Evolutionary conservation across 768 basidiomycete genomes (phyloP), one percentile per base, ranked within the genome.

Genomic region (Lactarius pseudohatsudake): DNA sequence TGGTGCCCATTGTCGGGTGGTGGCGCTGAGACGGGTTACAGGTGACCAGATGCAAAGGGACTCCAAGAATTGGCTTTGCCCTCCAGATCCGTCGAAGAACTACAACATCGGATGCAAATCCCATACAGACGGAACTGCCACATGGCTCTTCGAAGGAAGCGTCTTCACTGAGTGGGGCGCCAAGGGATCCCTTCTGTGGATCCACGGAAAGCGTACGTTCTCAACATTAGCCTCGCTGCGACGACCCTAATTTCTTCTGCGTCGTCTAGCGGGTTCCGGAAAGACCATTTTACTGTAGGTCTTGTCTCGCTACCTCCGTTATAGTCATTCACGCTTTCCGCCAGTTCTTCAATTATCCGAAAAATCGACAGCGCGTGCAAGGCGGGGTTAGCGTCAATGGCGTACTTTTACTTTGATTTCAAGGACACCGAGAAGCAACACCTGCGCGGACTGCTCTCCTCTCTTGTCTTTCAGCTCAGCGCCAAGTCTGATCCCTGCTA

Each of bases 401-500:
- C 59, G 1, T 65, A 53, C 53, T 60, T 45, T 20, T 65, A 59
- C 45, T 65, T 45, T 10, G 64, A 59, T 20, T 65, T 65, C 30
- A 53, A 59, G 38, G 58, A 59, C 5, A 30, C 50, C 3, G 1
- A 59, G 57, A 64, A 64, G 30, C 57, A 54, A 30, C 11, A 41
- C 15, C n/a, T 15, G 0, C 64, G 22, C 1, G 64, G 53, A 2
- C 22, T 65, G 1, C 58, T 65, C 8, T 59, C 64, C 3, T 65
- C 64, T 18, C 30, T 59, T 3, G 28, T 65, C 0, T n/a, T 32
- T 16, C 64, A 65, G 7, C 58, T 60, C 38, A 54, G 58, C 34
- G 30, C 15, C 1, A 22, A 59, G 15, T 65, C 57, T 20, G 47
- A 59, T 9, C 1, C 38, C 10, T 54, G 50, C 11, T 53, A 10